A percentile compares a stretch with the other conserved stretches of the same genome.
phyloP scores from a whole-genome alignment of 805 yeast species.

The Candida mattraensis region DNA sequence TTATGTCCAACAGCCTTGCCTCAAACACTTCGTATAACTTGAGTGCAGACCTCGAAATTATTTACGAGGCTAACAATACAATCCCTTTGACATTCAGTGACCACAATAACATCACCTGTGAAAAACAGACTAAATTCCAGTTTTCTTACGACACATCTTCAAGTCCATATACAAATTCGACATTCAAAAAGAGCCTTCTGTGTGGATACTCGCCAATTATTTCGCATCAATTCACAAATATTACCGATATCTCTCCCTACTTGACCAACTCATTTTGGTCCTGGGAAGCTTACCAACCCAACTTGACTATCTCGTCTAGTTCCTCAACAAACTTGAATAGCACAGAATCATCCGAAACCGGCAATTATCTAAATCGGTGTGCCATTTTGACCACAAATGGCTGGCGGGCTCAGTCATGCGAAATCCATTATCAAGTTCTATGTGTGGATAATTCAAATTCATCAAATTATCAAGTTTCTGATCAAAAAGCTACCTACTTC shows the following conservation, averaged over 20 bases:
- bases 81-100: constrained; percentile 2
- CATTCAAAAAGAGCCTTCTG: constrained; percentile 40
- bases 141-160: constrained; percentile 39
- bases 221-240: constrained; percentile 34
- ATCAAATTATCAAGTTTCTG: constrained; percentile 44
- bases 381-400: constrained; percentile 44
- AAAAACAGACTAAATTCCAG: constrained; percentile 7
- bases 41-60: constrained; percentile 11
- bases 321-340: background rate
- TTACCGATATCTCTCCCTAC: constrained; percentile 32
- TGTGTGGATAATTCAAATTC: constrained; percentile 49
- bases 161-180: constrained; percentile 37
- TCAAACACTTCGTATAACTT: constrained; percentile 34
- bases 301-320: constrained; percentile 9
- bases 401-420: constrained; percentile 72
- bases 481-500: constrained; percentile 42
- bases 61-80: constrained; percentile 13
- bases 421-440: constrained; percentile 46
- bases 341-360: constrained; percentile 5
- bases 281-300: constrained; percentile 66
- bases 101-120: constrained; percentile 1
- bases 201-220: constrained; percentile 73
- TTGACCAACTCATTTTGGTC: constrained; percentile 59
- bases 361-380: constrained; percentile 38
- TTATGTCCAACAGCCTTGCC: constrained; percentile 30